Base-by-base conservation (phyloP, 208 protist genomes). In the Herpetomonas tarakana region DNA sequence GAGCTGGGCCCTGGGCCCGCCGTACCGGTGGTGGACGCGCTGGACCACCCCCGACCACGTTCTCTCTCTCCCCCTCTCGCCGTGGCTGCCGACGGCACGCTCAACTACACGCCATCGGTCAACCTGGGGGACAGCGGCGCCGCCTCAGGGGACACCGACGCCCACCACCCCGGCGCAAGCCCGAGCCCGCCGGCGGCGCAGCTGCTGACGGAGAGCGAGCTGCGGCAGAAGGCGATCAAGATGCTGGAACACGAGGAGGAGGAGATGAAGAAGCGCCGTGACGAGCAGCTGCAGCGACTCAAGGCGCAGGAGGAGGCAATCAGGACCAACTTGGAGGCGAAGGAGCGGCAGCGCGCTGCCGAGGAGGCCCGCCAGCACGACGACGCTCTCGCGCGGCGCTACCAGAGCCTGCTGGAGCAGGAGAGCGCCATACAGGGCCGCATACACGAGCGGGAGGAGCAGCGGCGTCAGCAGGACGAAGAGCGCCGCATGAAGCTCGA, bases 161-260 rank as follows among this genome's bases (percentile, higher is more conserved):
- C 35, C 9, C 35, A 41, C 35, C 35, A 14, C 35, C 35, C 35
- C 35, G n/a, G n/a, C n/a, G n/a, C n/a, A n/a, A n/a, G n/a, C n/a
- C n/a, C n/a, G n/a, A n/a, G n/a, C n/a, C n/a, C n/a, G n/a, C n/a
- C n/a, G n/a, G n/a, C n/a, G n/a, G n/a, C n/a, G n/a, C n/a, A n/a
- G n/a, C n/a, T n/a, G n/a, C 24, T 65, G 14, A 45, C 52, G 31
- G 25, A 66, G n/a, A 67, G 52, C n/a, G 47, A 53, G 52, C 61
- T 91, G 53, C 75, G 88, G 1, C 76, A 47, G 14, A 79, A 86
- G 54, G 83, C 83, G 9, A 94, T 91, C 52, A 61, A 58, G 21
- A 83, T 94, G 79, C 78, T 91, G 9, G 81, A 86, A 64, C 68
- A 69, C 7, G 78, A 94, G 58, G 74, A 94, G 62, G 64, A 62